Percentiles rank a stretch among this genome's conserved stretches.
Evolutionary conservation across 2,329 filamentous ascomycete species (phyloP).

Genomic region (Alternaria incomplexa): DNA sequence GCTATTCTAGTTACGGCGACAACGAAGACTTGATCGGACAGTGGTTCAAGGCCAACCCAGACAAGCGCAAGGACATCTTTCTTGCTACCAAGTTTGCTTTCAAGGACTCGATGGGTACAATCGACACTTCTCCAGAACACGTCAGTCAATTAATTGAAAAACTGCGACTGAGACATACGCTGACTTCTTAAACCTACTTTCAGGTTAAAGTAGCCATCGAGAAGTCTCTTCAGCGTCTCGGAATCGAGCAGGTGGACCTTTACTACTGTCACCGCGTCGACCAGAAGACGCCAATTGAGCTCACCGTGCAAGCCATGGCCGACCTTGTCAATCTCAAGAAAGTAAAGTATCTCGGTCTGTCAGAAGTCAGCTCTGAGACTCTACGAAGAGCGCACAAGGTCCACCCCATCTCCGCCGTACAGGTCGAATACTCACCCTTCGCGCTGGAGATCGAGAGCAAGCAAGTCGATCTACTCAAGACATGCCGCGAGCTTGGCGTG

Average conservation of each 20-base stretch:
- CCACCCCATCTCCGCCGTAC: slow-evolving; percentile 56
- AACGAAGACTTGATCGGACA: slow-evolving; percentile 44
- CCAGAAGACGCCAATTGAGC: slow-evolving; percentile 53
- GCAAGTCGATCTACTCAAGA: slow-evolving; percentile 45
- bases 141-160: background rate
- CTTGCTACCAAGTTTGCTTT: slow-evolving; percentile 46
- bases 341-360: slow-evolving; percentile 56
- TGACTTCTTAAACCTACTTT: background rate
- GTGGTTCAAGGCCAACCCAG: slow-evolving; percentile 48
- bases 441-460: slow-evolving; percentile 54
- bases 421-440: slow-evolving; percentile 61
- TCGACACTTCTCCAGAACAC: slow-evolving; percentile 53
- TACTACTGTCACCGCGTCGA: slow-evolving; percentile 55
- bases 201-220: slow-evolving; percentile 44
- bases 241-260: slow-evolving; percentile 53
- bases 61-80: slow-evolving; percentile 56
- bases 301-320: slow-evolving; percentile 58
- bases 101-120: slow-evolving; percentile 49
- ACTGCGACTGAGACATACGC: background rate
- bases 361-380: slow-evolving; percentile 52
- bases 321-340: slow-evolving; percentile 65
- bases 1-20: slow-evolving; percentile 31
- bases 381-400: slow-evolving; percentile 58
- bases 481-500: slow-evolving; percentile 54
- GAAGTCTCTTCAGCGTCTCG: slow-evolving; percentile 50